Evolutionary conservation across 2,329 filamentous ascomycete species (phyloP).

Genomic region (Trichophaea hybrida): DNA sequence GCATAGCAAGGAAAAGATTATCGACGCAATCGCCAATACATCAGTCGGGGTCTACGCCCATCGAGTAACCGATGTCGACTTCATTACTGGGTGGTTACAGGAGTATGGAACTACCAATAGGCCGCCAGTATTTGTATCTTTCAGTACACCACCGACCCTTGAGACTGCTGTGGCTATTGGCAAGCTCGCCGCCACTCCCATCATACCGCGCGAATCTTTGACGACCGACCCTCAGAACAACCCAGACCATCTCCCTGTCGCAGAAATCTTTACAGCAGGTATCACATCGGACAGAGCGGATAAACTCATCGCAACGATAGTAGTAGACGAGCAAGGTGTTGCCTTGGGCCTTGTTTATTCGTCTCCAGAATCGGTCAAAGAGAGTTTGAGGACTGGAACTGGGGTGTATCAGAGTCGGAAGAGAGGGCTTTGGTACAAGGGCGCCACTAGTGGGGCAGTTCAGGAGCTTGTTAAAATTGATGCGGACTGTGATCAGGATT

Average conservation of each 20-base stretch:
- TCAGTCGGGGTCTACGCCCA: constrained; percentile 26
- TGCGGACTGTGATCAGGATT: constrained; percentile 87
- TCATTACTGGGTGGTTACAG: constrained; percentile 36
- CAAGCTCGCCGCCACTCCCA: constrained; percentile 44
- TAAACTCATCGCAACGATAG: constrained; percentile 73
- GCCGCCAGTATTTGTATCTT: constrained; percentile 40
- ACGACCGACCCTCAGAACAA: constrained; percentile 51
- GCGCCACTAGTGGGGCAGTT: constrained; percentile 81
- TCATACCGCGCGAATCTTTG: constrained; percentile 57
- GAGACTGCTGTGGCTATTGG: constrained; percentile 33
- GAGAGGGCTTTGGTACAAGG: constrained; percentile 92
- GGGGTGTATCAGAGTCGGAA: constrained; percentile 96
- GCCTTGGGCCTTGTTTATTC: constrained; percentile 89
- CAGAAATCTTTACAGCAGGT: constrained; percentile 55
- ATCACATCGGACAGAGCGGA: constrained; percentile 73
- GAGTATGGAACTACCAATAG: constrained; percentile 36
- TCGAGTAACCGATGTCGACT: constrained; percentile 31
- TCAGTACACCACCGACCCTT: constrained; percentile 31
- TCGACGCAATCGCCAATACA: constrained; percentile 24
- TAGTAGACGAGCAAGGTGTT: constrained; percentile 73
- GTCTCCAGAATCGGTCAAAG: constrained; percentile 74
- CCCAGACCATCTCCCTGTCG: constrained; percentile 46
- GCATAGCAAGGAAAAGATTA: constrained; percentile 24
- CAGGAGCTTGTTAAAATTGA: constrained; percentile 76
- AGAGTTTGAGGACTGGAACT: constrained; percentile 64